phyloP scores from a whole-genome alignment of 2,329 filamentous ascomycete species.

The Davidsoniella virescens region DNA sequence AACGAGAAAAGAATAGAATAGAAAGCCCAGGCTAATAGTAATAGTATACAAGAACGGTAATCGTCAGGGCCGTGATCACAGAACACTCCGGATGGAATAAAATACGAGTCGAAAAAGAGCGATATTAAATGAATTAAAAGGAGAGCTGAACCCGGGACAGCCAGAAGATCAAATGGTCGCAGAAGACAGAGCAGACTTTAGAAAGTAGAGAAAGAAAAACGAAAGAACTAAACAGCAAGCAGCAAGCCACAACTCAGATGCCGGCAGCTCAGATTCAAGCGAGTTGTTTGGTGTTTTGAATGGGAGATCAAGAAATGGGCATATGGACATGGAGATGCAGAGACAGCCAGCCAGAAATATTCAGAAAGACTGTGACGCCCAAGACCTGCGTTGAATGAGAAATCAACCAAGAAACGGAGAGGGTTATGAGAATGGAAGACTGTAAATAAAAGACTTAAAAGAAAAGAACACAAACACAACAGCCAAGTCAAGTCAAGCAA shows the following conservation, averaged over 20 bases:
- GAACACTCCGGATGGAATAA: neutral
- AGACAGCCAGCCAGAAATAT: too few species aligned
- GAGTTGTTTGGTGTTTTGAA: neutral
- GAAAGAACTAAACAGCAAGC: neutral
- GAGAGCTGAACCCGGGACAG: neutral
- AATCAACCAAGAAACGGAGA: neutral
- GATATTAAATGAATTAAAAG: conserved; percentile 5
- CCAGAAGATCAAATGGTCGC: neutral
- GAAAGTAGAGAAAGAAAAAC: neutral
- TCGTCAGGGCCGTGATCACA: neutral
- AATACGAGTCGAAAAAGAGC: neutral
- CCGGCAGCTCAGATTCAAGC: neutral
- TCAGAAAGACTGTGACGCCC: too few species aligned
- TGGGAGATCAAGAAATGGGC: neutral
- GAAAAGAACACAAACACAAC: neutral
- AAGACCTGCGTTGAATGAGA: neutral
- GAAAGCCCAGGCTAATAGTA: neutral
- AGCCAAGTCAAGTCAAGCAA: neutral
- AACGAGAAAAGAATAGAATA: too few species aligned
- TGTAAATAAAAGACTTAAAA: neutral
- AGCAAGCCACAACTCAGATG: neutral
- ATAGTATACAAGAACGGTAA: neutral
- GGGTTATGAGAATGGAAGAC: neutral
- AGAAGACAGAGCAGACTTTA: neutral
- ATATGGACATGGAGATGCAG: neutral